Evolutionary conservation across 2,329 filamentous ascomycete species (phyloP), one percentile per base, ranked within the genome.

Genomic region (Endothia cerciana): DNA sequence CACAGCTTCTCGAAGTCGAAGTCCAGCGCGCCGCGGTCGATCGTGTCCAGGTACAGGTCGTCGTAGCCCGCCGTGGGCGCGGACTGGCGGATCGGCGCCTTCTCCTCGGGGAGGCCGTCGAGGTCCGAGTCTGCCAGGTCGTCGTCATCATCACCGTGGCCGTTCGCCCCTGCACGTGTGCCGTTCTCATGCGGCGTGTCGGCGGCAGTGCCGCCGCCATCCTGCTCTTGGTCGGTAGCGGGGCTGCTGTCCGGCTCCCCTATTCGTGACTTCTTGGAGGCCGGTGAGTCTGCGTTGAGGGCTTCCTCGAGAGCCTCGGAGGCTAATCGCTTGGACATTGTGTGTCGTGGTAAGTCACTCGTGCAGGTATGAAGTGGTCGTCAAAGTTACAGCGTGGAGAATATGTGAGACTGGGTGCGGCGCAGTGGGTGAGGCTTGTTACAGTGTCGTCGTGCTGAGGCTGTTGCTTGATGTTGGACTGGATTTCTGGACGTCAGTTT

Each of bases 1-100:
- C 95, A 99, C 15, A 97, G 87, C 83, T 99, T 99, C 77, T 99
- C 95, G 76, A 99, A 99, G 79, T 99, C 95, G 76, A 98, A 98
- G 79, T 99, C 95, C 65, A 98, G 89, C 57, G 97, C 89, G 74
- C 90, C 88, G 73, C 95, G 92, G 77, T 97, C 89, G 79, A 99
- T 96, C 15, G 95, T 98, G 81, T 99, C 95, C 72, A 99, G 91
- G 77, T 99, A 99, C 36, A 99, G 88, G 77, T 99, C 94, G 73
- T 91, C 90, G 81, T 97, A 99, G 69, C 94, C 94, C 76, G 91
- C 91, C 41, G 91, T 87, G 19, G 94, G 93, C 55, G 90, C 92
- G 60, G 83, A 83, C 77, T 97, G 93, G 70, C 92, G 88, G 70
- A 82, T 82, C 25, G 85, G 82, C n/a, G 79, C 83, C 57, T 74